Evolutionary conservation across 257 asterid genomes (phyloP), one percentile per base, ranked within the genome.

Genomic region (Salvia splendens): DNA sequence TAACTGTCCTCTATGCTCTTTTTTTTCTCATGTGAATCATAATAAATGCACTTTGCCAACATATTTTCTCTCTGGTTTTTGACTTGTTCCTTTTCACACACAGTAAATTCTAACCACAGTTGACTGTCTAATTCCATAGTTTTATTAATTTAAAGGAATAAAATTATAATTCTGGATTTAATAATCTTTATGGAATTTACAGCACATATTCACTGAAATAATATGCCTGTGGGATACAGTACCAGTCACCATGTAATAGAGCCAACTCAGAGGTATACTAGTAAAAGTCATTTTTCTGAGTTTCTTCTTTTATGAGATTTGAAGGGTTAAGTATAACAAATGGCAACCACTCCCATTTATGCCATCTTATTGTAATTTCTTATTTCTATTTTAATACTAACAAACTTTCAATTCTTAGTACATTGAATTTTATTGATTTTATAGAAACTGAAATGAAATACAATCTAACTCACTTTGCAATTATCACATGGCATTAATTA

Each of bases 21-120:
- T 5, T 38, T 51, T 36, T 17, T 16, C 5, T 70, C 75, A 70
- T 50, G 61, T 28, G 61, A 70, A 61, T 59, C 50, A 59, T 32
- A 54, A 55, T 57, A 70, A 61, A 70, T 61, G 61, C 59, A 11
- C n/a, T 30, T 58, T 24, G 17, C 6, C 47, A 54, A 3, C 61
- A 14, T 30, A 35, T 48, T 46, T 69, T 58, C 67, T 32, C 35
- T 46, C 30, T 16, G 8, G 36, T 11, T 50, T 24, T 66, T 51
- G 51, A 51, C 62, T 66, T 8, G n/a, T 33, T 48, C 69, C 8
- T 36, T 65, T 52, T 36, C 48, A 47, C 5, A 24, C 30, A 24
- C 30, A 24, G 15, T 32, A 47, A 47, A 32, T 48, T 64, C 47
- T 48, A 17, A 5, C 64, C 30, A 14, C 36, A 60, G 50, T 60